Evolutionary conservation across 805 yeast genomes (phyloP).

Genomic region (Candida koratica): DNA sequence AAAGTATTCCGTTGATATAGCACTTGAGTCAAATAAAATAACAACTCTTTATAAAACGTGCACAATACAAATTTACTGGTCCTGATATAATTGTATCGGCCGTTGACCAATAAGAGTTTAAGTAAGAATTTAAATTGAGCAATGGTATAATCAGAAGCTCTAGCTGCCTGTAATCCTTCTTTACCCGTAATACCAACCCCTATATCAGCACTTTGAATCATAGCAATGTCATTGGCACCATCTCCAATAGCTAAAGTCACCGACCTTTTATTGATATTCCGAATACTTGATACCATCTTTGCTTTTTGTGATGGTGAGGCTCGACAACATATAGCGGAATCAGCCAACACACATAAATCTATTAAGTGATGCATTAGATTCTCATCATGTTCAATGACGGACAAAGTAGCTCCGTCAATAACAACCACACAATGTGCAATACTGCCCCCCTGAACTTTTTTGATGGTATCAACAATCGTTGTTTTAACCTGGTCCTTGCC

Average conservation of each 20-base stretch:
- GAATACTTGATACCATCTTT: slow-evolving; percentile 74
- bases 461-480: slow-evolving; percentile 68
- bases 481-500: slow-evolving; percentile 57
- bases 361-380: slow-evolving; percentile 71
- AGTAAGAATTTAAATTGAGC: slow-evolving; percentile 87
- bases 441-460: slow-evolving; percentile 64
- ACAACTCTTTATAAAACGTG: slow-evolving; percentile 90
- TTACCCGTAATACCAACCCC: slow-evolving; percentile 97
- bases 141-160: slow-evolving; percentile 90
- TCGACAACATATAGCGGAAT: slow-evolving; percentile 91
- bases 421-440: slow-evolving; percentile 95
- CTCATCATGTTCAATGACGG: slow-evolving; percentile 67
- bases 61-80: slow-evolving; percentile 88
- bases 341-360: slow-evolving; percentile 81
- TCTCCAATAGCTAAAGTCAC: slow-evolving; percentile 97
- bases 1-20: slow-evolving; percentile 80
- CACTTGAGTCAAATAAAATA: slow-evolving; percentile 86
- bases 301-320: slow-evolving; percentile 98
- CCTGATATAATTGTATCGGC: slow-evolving; percentile 90
- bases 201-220: slow-evolving; percentile 98
- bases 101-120: slow-evolving; percentile 86
- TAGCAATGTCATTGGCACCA: slow-evolving; percentile 98
- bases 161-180: slow-evolving; percentile 95
- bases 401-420: slow-evolving; percentile 86
- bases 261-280: slow-evolving; percentile 59